A percentile compares a stretch with the other conserved stretches of the same genome.
These are phyloP conservation scores for Waltergamsia citrina DNA, from an alignment of 2,329 filamentous ascomycete genomes.

Conservation along the genomic window DNA sequence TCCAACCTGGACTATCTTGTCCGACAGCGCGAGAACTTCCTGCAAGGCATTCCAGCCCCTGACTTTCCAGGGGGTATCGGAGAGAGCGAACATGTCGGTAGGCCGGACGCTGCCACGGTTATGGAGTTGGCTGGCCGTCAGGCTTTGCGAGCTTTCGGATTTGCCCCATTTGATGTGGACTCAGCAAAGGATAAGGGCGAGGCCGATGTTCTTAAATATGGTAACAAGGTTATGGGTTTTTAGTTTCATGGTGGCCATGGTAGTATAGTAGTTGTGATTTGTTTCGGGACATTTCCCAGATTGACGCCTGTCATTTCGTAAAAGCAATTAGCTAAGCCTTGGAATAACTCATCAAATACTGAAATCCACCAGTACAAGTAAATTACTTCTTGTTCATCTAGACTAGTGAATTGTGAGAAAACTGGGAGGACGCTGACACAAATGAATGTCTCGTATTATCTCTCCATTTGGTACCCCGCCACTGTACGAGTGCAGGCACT, in stretches of 20 bases:
- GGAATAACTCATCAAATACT: too few species aligned
- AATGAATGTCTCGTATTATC: too few species aligned
- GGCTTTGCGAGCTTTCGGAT: constrained; percentile 28
- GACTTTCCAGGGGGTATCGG: constrained; percentile 25
- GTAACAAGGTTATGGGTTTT: constrained; percentile 5
- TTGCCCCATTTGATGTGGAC: constrained; percentile 29
- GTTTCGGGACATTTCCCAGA: too few species aligned
- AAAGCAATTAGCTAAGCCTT: too few species aligned
- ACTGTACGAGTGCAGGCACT: too few species aligned
- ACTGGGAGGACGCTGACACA: too few species aligned
- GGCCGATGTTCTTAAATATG: constrained; percentile 18
- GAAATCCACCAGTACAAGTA: too few species aligned
- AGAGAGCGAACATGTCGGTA: constrained; percentile 21
- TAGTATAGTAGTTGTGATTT: too few species aligned
- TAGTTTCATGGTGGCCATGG: background rate
- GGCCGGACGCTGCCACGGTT: constrained; percentile 25
- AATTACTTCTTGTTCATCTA: too few species aligned
- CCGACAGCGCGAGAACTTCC: constrained; percentile 29
- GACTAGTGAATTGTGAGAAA: too few species aligned
- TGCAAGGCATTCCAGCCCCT: constrained; percentile 28
- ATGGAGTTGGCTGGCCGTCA: constrained; percentile 26
- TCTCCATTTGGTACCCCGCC: too few species aligned
- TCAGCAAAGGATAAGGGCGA: constrained; percentile 21
- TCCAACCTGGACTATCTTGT: constrained; percentile 31
- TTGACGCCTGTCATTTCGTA: too few species aligned